Conservation (phyloP, 345 rosid genomes). For the Citrus glauca region DNA sequence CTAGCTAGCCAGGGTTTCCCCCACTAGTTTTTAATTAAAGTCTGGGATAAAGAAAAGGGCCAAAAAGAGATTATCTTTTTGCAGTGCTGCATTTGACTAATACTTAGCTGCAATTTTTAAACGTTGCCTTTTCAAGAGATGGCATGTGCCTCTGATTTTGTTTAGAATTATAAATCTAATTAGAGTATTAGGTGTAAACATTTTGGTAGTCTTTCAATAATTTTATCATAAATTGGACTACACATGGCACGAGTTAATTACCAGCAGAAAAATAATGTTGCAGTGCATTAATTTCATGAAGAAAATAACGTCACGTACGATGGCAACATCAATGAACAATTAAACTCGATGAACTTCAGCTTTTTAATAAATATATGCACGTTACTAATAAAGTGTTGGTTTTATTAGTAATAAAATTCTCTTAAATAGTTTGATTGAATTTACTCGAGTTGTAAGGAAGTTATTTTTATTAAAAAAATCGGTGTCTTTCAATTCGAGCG, state of each 20-base stretch:
- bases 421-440: no score
- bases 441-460: no score
- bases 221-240: neutral
- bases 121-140: conserved; percentile 28
- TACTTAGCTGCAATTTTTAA: conserved; percentile 11
- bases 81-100: conserved; percentile 34
- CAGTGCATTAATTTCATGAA: neutral
- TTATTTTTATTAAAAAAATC: no score
- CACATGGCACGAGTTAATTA: neutral
- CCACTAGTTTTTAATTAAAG: conserved; percentile 21
- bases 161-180: neutral
- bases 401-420: no score
- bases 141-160: conserved; percentile 30
- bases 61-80: conserved; percentile 22
- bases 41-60: conserved; percentile 24
- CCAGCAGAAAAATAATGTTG: neutral
- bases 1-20: neutral
- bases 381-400: neutral
- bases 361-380: no score
- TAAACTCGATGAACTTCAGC: neutral
- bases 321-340: neutral
- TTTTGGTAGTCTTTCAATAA: neutral
- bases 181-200: neutral
- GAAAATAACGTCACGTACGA: neutral
- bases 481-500: no score